Conservation (phyloP, 2,329 filamentous ascomycete genomes). For the Stagonosporopsis cucurbitacearum region DNA sequence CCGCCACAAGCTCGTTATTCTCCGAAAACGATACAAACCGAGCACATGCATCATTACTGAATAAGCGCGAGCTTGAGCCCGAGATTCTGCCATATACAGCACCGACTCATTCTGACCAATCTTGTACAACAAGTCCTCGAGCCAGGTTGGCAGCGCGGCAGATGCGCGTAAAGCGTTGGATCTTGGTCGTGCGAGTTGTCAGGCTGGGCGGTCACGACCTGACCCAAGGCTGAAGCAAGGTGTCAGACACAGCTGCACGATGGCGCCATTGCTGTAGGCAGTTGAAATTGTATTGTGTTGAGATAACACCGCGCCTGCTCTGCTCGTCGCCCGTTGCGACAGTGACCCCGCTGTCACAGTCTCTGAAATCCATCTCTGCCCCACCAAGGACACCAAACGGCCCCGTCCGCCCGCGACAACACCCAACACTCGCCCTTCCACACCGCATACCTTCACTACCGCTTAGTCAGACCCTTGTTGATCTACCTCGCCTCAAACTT, state of each 20-base stretch:
- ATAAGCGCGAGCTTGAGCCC: neutral
- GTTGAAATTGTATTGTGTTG: neutral
- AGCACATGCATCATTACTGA: neutral
- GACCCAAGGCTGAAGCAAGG: conserved; percentile 3
- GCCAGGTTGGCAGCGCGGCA: conserved; percentile 8
- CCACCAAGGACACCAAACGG: conserved; percentile 21
- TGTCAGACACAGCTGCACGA: conserved; percentile 10
- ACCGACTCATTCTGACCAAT: neutral
- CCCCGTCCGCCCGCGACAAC: conserved; percentile 22
- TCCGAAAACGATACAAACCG: neutral
- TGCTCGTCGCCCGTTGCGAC: conserved; percentile 9
- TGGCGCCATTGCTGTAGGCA: conserved; percentile 5
- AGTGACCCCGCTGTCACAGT: conserved; percentile 5
- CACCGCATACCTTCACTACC: conserved; percentile 32
- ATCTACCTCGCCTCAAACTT: conserved; percentile 19
- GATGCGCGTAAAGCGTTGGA: conserved; percentile 5
- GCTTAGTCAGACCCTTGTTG: conserved; percentile 36
- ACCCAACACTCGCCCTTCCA: conserved; percentile 28
- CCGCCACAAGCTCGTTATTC: neutral
- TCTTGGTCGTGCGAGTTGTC: conserved; percentile 1
- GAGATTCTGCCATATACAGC: neutral
- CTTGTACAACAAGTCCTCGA: neutral
- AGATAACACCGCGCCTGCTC: neutral
- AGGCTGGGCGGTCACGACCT: conserved; percentile 1
- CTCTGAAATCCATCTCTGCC: conserved; percentile 10